These are phyloP conservation scores for Suillus ampliporus DNA, from an alignment of 768 basidiomycete genomes.

Conservation along the genomic window DNA sequence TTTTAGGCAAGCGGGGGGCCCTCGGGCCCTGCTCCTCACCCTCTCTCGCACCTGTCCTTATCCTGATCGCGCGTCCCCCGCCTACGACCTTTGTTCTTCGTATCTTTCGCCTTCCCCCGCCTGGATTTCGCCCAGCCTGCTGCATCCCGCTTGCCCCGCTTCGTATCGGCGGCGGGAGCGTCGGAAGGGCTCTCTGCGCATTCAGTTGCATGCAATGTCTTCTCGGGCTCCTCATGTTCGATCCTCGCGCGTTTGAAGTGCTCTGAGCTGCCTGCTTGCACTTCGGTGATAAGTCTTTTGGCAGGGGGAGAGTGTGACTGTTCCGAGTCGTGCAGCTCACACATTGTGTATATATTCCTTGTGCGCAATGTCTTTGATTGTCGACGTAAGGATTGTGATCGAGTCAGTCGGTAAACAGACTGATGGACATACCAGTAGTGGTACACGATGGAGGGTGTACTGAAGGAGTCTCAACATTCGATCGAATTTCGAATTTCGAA, in stretches of 20 bases:
- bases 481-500: conserved; percentile 3
- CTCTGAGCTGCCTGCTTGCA: conserved; percentile 9
- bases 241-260: conserved; percentile 20
- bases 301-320: conserved; percentile 8
- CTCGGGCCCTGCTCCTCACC: conserved; percentile 37
- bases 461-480: conserved; percentile 18
- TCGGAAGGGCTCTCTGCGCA: conserved; percentile 2
- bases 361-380: not conserved
- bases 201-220: not conserved
- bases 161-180: conserved; percentile 9
- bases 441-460: conserved; percentile 4
- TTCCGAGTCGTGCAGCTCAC: conserved; percentile 11
- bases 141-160: conserved; percentile 27
- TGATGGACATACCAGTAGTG: conserved; percentile 9
- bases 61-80: conserved; percentile 48
- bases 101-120: conserved; percentile 43
- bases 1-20: conserved; percentile 74
- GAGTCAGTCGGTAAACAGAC: not conserved
- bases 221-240: conserved; percentile 8
- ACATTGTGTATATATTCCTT: conserved; percentile 5
- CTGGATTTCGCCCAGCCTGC: conserved; percentile 40
- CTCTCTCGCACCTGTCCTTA: conserved; percentile 28
- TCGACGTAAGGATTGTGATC: not conserved
- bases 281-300: conserved; percentile 16
- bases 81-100: conserved; percentile 43